phyloP scores from a whole-genome alignment of 306 rosid species.

The Bauhinia variegata region DNA sequence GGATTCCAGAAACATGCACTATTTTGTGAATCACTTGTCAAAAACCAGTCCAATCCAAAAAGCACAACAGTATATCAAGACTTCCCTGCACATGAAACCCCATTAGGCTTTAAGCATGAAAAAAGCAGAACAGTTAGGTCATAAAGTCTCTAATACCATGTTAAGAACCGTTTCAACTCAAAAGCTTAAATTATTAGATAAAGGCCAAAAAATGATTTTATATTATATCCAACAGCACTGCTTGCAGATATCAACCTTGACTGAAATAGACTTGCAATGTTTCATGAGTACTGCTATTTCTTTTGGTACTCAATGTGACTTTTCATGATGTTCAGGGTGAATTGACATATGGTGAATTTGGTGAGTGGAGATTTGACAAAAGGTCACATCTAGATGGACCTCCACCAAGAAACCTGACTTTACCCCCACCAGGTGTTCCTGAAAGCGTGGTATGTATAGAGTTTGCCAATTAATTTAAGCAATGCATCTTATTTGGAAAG shows the following conservation, averaged over 20 bases:
- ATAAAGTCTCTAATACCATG: too few species aligned
- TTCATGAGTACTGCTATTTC: conserved; percentile 5
- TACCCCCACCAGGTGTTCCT: conserved; percentile 97
- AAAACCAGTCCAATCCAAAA: too few species aligned
- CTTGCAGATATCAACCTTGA: conserved; percentile 16
- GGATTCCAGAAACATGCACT: too few species aligned
- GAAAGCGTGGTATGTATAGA: conserved; percentile 98
- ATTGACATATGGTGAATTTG: conserved; percentile 82
- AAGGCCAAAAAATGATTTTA: too few species aligned
- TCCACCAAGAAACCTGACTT: conserved; percentile 72
- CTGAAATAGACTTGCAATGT: neutral
- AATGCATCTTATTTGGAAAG: conserved; percentile 27
- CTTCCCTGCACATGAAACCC: too few species aligned
- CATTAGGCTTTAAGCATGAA: too few species aligned
- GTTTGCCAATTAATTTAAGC: conserved; percentile 19
- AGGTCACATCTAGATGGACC: conserved; percentile 86
- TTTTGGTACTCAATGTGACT: conserved; percentile 17
- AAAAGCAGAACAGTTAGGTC: too few species aligned
- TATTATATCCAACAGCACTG: conserved; percentile 49
- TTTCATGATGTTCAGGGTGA: conserved; percentile 96
- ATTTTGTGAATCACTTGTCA: neutral
- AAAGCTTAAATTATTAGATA: too few species aligned
- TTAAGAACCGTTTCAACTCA: too few species aligned
- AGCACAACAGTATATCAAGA: too few species aligned
- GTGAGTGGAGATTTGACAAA: conserved; percentile 98